Evolutionary conservation across 768 basidiomycete species (phyloP), one percentile per base, ranked within the genome.

Genomic region (Tremella fuciformis): DNA sequence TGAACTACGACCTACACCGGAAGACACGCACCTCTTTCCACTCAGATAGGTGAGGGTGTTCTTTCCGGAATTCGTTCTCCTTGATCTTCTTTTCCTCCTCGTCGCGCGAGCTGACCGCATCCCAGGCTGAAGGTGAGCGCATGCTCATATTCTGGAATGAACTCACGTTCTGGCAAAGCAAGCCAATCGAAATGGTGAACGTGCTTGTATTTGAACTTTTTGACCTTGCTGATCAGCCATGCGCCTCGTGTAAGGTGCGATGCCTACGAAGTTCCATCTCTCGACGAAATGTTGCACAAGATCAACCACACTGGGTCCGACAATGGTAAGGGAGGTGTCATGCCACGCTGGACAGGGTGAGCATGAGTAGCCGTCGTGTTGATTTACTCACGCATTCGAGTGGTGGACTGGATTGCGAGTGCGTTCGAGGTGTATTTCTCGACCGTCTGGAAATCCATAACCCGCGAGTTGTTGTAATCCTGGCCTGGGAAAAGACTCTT

Each of bases 241-340:
- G 9, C 25, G 11, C 34, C 13, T 44, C 3, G 8, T 29, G 25
- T 9, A 13, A 13, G 21, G 3, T 6, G 4, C n/a, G n/a, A 6
- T 15, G 15, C 57, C 53, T 26, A 69, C 72, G 53, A 74, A 74
- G 57, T 74, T 70, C 89, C 89, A 91, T 19, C 90, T 81, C 76
- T 97, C 94, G 13, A 87, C 80, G 60, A 94, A 99, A 79, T 96
- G 92, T 76, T 96, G 92, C 13, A 86, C 84, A 18, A 98, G 83
- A 70, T 99, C 96, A 56, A 98, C 81, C 3, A 96, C 92, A 15
- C 83, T 85, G 1, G 89, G 7, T 87, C 96, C 71, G 24, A 73
- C 53, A 53, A 73, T 52, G 24, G 53, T 41, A 78, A 87, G 58
- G 55, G 71, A 74, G 1, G 89, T 90, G 78, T 97, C 93, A 71